These are phyloP conservation scores for Colletotrichum sp. DNA, from an alignment of 2,329 filamentous ascomycete species.

Conservation along the genomic window DNA sequence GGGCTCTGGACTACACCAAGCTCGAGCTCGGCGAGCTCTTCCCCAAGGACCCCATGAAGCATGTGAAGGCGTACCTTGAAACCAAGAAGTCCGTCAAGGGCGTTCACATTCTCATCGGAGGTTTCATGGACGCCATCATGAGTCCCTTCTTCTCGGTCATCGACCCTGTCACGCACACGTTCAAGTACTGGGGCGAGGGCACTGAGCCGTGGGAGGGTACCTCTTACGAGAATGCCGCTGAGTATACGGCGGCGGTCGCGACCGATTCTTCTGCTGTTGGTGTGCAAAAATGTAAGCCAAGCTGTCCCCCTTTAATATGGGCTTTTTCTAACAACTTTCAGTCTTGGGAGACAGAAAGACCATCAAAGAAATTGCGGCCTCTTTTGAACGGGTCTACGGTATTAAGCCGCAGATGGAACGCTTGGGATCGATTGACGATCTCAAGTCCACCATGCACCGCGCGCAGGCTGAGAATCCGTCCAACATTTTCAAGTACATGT, in stretches of 20 bases:
- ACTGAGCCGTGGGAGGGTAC: constrained; percentile 41
- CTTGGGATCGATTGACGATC: neutral
- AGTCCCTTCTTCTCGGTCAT: constrained; percentile 26
- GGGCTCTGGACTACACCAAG: constrained; percentile 42
- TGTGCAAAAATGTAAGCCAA: neutral
- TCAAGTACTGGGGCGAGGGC: constrained; percentile 39
- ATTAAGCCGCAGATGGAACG: neutral
- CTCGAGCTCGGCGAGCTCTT: constrained; percentile 38
- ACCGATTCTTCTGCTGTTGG: neutral
- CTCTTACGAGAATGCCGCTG: constrained; percentile 39
- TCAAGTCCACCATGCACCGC: neutral
- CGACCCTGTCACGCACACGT: constrained; percentile 26
- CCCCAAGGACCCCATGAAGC: constrained; percentile 44
- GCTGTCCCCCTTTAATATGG: neutral
- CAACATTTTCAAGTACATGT: neutral
- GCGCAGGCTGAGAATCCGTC: neutral
- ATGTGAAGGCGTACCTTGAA: constrained; percentile 41
- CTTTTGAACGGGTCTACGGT: neutral
- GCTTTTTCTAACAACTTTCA: neutral
- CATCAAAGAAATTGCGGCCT: neutral
- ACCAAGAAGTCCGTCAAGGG: constrained; percentile 37
- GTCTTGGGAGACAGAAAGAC: neutral
- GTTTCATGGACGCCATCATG: constrained; percentile 38
- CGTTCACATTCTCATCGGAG: constrained; percentile 45
- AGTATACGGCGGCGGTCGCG: constrained; percentile 30